phyloP scores from a whole-genome alignment of 495 filamentous ascomycete species.

The Aspergillus bertholletiae region DNA sequence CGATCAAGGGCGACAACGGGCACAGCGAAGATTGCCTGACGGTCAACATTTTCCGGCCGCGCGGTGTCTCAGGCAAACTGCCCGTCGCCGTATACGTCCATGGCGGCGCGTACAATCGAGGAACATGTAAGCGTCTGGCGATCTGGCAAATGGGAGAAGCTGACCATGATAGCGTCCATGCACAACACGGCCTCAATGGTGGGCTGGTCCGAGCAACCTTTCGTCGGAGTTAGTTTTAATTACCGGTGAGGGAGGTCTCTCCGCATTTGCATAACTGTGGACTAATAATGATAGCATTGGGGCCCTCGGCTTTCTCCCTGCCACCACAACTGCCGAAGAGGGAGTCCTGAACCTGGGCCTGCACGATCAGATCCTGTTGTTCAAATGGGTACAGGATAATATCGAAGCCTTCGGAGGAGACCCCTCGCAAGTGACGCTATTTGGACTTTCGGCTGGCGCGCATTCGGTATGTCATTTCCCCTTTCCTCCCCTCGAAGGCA shows the following conservation, averaged over 20 bases:
- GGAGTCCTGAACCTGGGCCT: constrained; percentile 60
- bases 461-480: constrained; percentile 45
- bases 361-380: constrained; percentile 55
- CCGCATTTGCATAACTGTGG: neutral
- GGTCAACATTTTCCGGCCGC: constrained; percentile 49
- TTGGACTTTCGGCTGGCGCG: constrained; percentile 61
- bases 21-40: constrained; percentile 52
- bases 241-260: constrained; percentile 27
- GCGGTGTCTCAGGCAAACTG: constrained; percentile 34
- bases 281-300: constrained; percentile 40
- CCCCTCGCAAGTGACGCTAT: constrained; percentile 57
- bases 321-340: constrained; percentile 45
- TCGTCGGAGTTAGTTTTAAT: constrained; percentile 60
- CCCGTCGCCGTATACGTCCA: constrained; percentile 57
- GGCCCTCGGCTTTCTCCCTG: constrained; percentile 62
- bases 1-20: constrained; percentile 22
- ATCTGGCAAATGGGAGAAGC: neutral
- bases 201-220: constrained; percentile 50
- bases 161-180: constrained; percentile 20
- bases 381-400: constrained; percentile 62
- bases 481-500: neutral
- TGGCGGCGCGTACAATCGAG: constrained; percentile 37
- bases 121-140: constrained; percentile 9
- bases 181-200: constrained; percentile 48
- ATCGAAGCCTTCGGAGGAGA: constrained; percentile 59